phyloP scores from a whole-genome alignment of 768 basidiomycete genomes.

The Cytidiella melzeri region DNA sequence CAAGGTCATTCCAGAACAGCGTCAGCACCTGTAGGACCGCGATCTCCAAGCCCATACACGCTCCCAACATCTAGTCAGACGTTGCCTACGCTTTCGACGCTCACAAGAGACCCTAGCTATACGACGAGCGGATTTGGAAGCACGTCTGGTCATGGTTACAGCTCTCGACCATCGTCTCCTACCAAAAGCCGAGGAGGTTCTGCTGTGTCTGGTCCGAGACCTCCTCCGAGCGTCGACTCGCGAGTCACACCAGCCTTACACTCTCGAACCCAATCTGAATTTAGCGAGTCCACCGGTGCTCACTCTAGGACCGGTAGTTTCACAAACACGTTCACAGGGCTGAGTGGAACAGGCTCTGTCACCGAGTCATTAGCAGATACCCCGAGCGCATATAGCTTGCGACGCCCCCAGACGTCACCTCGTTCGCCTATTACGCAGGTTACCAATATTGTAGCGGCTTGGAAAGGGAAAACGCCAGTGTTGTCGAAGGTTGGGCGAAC shows the following conservation, averaged over 20 bases:
- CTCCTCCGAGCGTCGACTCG: constrained; percentile 19
- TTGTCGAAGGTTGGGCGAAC: constrained; percentile 22
- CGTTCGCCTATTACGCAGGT: constrained; percentile 70
- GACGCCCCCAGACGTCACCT: constrained; percentile 57
- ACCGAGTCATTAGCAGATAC: constrained; percentile 29
- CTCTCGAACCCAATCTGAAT: constrained; percentile 30
- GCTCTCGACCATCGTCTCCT: constrained; percentile 44
- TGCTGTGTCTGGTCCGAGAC: constrained; percentile 25
- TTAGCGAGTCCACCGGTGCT: constrained; percentile 29
- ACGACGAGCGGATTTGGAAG: constrained; percentile 32
- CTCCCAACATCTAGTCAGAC: constrained; percentile 29
- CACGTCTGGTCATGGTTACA: constrained; percentile 26
- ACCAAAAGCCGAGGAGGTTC: constrained; percentile 36
- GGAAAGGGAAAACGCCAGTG: constrained; percentile 70
- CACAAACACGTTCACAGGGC: constrained; percentile 17
- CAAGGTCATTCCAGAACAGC: constrained; percentile 47
- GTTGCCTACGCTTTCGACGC: constrained; percentile 34
- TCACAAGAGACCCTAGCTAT: constrained; percentile 30
- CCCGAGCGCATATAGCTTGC: constrained; percentile 47
- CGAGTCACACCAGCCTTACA: constrained; percentile 19
- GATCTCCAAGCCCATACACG: constrained; percentile 32
- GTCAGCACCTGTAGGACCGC: constrained; percentile 37
- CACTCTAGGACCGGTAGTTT: constrained; percentile 25
- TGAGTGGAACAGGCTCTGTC: constrained; percentile 19
- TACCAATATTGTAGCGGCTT: constrained; percentile 70